Evolutionary conservation across 495 filamentous ascomycete species (phyloP).

Genomic region (Podospora fimiseda): DNA sequence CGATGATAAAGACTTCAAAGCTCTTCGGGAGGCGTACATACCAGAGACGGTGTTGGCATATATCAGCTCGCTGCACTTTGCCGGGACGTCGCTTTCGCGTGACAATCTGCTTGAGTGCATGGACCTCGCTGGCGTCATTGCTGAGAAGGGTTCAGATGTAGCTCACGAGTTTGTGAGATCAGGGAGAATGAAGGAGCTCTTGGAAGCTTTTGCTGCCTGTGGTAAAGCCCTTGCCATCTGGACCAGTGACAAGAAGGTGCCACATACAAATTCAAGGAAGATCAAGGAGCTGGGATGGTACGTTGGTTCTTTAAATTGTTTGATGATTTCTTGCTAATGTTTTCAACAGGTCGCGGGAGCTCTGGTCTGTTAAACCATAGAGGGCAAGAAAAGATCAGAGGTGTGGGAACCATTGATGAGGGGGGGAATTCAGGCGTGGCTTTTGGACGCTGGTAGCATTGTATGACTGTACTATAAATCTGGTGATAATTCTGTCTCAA

Average conservation of each 20-base stretch:
- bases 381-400: too few relatives aligned
- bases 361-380: constrained; percentile 44
- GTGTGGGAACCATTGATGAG: too few relatives aligned
- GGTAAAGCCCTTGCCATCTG: constrained; percentile 68
- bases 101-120: constrained; percentile 68
- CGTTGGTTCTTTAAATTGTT: constrained; percentile 26
- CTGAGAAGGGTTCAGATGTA: constrained; percentile 58
- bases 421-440: too few relatives aligned
- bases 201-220: constrained; percentile 63
- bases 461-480: background rate
- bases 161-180: constrained; percentile 57
- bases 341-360: constrained; percentile 29
- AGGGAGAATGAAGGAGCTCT: constrained; percentile 68
- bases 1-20: constrained; percentile 37
- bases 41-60: constrained; percentile 81
- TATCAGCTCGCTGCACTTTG: constrained; percentile 63
- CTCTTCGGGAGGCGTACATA: constrained; percentile 66
- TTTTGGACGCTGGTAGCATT: background rate
- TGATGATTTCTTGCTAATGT: background rate
- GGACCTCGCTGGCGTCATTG: constrained; percentile 65
- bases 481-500: background rate
- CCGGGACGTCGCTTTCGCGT: constrained; percentile 55
- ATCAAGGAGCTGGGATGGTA: constrained; percentile 48
- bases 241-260: constrained; percentile 43
- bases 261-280: constrained; percentile 45